Evolutionary conservation across 2,329 filamentous ascomycete genomes (phyloP).

Genomic region (Alternaria gansuensis): DNA sequence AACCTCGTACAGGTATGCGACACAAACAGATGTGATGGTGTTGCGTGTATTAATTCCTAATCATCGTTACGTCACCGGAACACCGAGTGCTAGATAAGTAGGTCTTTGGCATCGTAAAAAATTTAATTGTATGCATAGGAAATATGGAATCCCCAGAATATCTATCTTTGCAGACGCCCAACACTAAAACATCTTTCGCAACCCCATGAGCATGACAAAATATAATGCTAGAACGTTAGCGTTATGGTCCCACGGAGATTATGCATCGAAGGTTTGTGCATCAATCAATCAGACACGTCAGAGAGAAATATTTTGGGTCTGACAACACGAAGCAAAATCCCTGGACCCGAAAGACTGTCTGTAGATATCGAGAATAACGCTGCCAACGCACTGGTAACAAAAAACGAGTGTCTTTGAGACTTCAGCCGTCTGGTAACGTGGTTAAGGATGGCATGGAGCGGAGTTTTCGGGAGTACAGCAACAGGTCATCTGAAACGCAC

Average conservation of each 20-base stretch:
- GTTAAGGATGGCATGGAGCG: not conserved
- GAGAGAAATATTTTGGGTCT: not conserved
- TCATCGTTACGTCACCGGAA: not conserved
- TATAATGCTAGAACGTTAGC: too few relatives aligned
- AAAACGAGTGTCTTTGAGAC: not conserved
- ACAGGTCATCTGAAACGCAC: too few relatives aligned
- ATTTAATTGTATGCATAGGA: too few relatives aligned
- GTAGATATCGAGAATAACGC: rapidly evolving
- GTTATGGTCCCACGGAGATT: too few relatives aligned
- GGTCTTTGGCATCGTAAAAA: too few relatives aligned
- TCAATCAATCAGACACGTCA: not conserved
- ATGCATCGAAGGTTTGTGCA: not conserved
- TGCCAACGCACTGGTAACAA: not conserved
- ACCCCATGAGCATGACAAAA: too few relatives aligned
- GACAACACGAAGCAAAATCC: not conserved
- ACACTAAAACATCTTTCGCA: too few relatives aligned
- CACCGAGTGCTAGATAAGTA: too few relatives aligned
- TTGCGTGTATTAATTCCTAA: too few relatives aligned
- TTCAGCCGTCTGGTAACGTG: not conserved
- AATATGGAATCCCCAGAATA: too few relatives aligned
- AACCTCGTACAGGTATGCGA: not conserved
- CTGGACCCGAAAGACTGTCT: rapidly evolving
- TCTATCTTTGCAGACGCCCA: too few relatives aligned
- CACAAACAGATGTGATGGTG: not conserved
- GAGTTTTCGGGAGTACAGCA: not conserved